Percentiles rank a stretch among this genome's conserved stretches.
Evolutionary conservation across 495 filamentous ascomycete genomes (phyloP).

Genomic region (Lepraria neglecta): DNA sequence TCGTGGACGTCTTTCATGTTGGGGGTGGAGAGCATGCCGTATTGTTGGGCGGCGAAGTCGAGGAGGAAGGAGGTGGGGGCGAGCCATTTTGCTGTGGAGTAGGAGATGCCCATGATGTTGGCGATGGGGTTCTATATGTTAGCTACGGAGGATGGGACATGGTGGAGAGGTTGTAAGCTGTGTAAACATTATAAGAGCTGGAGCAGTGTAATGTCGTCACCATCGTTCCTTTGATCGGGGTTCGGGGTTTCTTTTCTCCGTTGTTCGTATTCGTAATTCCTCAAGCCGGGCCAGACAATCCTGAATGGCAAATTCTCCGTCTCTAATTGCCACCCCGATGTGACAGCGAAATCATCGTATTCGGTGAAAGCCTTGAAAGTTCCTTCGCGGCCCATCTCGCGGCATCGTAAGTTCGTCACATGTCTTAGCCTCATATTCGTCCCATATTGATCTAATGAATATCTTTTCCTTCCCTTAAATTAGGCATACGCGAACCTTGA

Average conservation of each 20-base stretch:
- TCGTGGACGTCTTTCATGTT: conserved; percentile 49
- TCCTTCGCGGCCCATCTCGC: too few relatives aligned
- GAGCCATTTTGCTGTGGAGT: conserved; percentile 37
- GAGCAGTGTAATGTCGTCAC: conserved; percentile 17
- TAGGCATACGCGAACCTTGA: too few relatives aligned
- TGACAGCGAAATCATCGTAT: too few relatives aligned
- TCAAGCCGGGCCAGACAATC: too few relatives aligned
- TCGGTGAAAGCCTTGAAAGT: too few relatives aligned
- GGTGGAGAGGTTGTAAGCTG: not conserved
- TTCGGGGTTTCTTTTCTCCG: conserved; percentile 6
- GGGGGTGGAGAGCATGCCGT: conserved; percentile 41
- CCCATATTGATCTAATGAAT: too few relatives aligned
- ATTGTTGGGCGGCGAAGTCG: conserved; percentile 45
- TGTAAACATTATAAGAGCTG: not conserved
- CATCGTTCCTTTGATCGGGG: not conserved
- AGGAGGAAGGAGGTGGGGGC: conserved; percentile 44
- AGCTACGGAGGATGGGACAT: not conserved
- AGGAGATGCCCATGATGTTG: conserved; percentile 34
- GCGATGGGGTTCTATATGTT: not conserved
- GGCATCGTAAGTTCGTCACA: too few relatives aligned
- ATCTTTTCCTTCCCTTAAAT: too few relatives aligned
- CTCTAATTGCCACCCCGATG: too few relatives aligned
- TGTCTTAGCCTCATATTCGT: too few relatives aligned
- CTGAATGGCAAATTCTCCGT: too few relatives aligned
- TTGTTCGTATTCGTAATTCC: conserved; percentile 9